Conservation (phyloP, 2,329 filamentous ascomycete species). For the Colletotrichum sublineola region DNA sequence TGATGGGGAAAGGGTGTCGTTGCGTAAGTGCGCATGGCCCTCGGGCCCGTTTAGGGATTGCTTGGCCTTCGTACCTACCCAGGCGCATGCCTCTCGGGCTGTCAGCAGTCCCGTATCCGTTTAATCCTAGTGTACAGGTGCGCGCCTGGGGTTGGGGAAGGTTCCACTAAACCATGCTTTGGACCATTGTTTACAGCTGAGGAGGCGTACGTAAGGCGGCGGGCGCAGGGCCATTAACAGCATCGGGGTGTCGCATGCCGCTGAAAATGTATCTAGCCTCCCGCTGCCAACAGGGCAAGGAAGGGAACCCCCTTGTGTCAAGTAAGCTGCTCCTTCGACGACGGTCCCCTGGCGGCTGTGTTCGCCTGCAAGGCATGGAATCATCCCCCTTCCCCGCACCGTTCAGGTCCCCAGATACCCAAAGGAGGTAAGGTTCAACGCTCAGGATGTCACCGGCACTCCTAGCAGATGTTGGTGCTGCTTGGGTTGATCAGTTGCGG, state of each 20-base stretch:
- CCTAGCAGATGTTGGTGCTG: neutral
- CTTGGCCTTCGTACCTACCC: constrained; percentile 5
- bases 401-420: neutral
- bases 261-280: neutral
- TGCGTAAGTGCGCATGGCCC: constrained; percentile 4
- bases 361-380: neutral
- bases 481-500: neutral
- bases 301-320: neutral
- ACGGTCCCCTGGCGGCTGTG: neutral
- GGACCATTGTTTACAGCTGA: neutral
- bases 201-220: constrained; percentile 17
- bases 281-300: neutral
- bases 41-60: neutral
- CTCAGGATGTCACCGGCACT: neutral
- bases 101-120: constrained; percentile 27
- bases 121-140: constrained; percentile 1
- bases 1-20: neutral
- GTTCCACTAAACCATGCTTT: constrained; percentile 15
- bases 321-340: neutral
- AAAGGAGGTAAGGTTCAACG: neutral
- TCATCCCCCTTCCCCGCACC: neutral
- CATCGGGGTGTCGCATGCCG: constrained; percentile 1
- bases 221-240: constrained; percentile 6
- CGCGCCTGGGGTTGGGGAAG: neutral
- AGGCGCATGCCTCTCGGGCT: constrained; percentile 23